Conservation (phyloP, 129 eudicot genomes). For the Chrysanthemum makinoi region DNA sequence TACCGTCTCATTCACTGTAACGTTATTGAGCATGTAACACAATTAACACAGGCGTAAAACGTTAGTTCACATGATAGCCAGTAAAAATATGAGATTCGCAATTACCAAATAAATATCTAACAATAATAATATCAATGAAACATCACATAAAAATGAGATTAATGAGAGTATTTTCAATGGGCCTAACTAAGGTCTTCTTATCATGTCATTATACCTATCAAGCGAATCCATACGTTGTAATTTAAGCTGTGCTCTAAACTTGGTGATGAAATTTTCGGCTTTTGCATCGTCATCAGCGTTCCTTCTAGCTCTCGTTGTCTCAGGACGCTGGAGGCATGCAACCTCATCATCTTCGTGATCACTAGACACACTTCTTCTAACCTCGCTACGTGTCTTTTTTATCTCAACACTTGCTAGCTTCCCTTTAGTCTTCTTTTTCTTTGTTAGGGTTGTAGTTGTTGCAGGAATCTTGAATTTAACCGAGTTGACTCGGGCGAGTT, state of each 20-base stretch:
- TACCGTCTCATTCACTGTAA: too few species aligned
- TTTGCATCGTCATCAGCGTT: constrained; percentile 36
- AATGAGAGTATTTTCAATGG: too few species aligned
- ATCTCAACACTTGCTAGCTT: constrained; percentile 1
- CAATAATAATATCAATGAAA: too few species aligned
- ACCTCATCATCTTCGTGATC: constrained; percentile 19
- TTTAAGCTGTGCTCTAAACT: constrained; percentile 54
- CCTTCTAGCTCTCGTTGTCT: constrained; percentile 27
- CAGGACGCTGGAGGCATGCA: constrained; percentile 25
- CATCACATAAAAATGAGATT: too few species aligned
- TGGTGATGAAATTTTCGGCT: constrained; percentile 57
- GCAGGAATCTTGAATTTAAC: constrained; percentile 16
- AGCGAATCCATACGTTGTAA: constrained; percentile 59
- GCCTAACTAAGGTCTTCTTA: constrained; percentile 14
- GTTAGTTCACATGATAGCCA: too few species aligned
- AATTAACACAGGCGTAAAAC: too few species aligned
- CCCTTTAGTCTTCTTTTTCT: neutral
- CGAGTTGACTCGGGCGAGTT: constrained; percentile 44
- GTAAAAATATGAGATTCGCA: too few species aligned
- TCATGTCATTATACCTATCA: constrained; percentile 43
- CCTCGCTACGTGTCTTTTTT: constrained; percentile 36
- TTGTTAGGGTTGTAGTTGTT: too few species aligned
- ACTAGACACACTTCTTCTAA: neutral
- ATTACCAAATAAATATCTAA: too few species aligned
- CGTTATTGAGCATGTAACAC: too few species aligned